Percentiles rank a stretch among this genome's conserved stretches.
Evolutionary conservation across 192 early-diverging fungal genomes (phyloP).

Genomic region (Funneliformis mosseae): DNA sequence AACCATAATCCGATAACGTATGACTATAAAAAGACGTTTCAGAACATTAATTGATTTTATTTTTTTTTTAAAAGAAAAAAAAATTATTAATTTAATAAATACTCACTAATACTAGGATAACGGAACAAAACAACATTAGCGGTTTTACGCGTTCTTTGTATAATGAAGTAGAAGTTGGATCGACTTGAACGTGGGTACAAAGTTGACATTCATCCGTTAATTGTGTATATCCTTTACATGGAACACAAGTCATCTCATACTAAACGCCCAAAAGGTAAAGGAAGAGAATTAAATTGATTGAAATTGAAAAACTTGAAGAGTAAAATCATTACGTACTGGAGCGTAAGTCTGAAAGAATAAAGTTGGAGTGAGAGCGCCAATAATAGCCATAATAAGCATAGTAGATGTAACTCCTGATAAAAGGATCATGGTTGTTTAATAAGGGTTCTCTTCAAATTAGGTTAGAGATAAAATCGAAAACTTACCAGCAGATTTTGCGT

Average conservation of each 20-base stretch:
- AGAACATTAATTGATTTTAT: not conserved
- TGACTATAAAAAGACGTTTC: constrained; percentile 44
- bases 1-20: constrained; percentile 93
- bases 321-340: constrained; percentile 44
- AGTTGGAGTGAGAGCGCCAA: constrained; percentile 92
- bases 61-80: not conserved
- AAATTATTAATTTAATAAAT: not conserved
- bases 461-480: not conserved
- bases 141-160: constrained; percentile 79
- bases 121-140: constrained; percentile 86
- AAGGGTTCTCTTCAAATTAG: not conserved
- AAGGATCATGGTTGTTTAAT: not conserved
- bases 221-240: not conserved
- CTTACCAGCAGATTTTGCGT: constrained; percentile 85
- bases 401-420: constrained; percentile 84
- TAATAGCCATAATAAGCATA: constrained; percentile 91
- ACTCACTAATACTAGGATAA: constrained; percentile 64
- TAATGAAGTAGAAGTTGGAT: constrained; percentile 77
- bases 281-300: not conserved
- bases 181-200: constrained; percentile 65
- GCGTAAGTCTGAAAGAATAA: constrained; percentile 94
- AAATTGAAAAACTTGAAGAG: not conserved
- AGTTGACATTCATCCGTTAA: constrained; percentile 47
- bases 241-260: constrained; percentile 8
- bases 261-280: not conserved